phyloP scores from a whole-genome alignment of 2,329 filamentous ascomycete species.

The Davidsoniella neocaledoniae region DNA sequence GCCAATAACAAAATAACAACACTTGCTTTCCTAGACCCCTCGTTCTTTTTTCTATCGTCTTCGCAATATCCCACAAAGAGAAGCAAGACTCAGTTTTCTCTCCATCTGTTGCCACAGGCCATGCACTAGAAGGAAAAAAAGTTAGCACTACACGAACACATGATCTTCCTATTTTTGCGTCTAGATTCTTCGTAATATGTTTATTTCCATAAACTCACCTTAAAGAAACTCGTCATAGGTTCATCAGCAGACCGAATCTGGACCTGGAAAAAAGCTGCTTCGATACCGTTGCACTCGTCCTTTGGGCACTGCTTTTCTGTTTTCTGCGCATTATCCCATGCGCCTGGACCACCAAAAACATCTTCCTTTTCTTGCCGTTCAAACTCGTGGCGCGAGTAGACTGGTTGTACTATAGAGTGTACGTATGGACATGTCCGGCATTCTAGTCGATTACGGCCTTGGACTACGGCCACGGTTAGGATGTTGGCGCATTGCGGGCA shows the following conservation, averaged over 20 bases:
- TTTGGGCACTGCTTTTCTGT: slow-evolving; percentile 66
- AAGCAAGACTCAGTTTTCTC: slow-evolving; percentile 35
- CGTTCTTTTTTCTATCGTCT: background rate
- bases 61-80: background rate
- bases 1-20: background rate
- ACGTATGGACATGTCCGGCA: slow-evolving; percentile 93
- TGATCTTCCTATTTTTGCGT: background rate
- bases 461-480: slow-evolving; percentile 51
- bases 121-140: slow-evolving; percentile 34
- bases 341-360: slow-evolving; percentile 73
- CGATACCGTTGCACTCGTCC: slow-evolving; percentile 60
- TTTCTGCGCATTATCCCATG: slow-evolving; percentile 86
- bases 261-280: slow-evolving; percentile 89
- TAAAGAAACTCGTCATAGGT: slow-evolving; percentile 94
- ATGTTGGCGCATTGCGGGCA: slow-evolving; percentile 74
- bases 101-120: slow-evolving; percentile 48
- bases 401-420: slow-evolving; percentile 60
- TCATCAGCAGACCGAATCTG: slow-evolving; percentile 97
- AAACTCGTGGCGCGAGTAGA: slow-evolving; percentile 71
- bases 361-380: slow-evolving; percentile 76
- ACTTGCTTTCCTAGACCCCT: background rate
- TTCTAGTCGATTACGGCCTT: slow-evolving; percentile 65
- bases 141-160: slow-evolving; percentile 13
- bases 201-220: slow-evolving; percentile 32
- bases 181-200: background rate